Evolutionary conservation across 345 rosid genomes (phyloP).

Genomic region (Gynandropsis gynandra): DNA sequence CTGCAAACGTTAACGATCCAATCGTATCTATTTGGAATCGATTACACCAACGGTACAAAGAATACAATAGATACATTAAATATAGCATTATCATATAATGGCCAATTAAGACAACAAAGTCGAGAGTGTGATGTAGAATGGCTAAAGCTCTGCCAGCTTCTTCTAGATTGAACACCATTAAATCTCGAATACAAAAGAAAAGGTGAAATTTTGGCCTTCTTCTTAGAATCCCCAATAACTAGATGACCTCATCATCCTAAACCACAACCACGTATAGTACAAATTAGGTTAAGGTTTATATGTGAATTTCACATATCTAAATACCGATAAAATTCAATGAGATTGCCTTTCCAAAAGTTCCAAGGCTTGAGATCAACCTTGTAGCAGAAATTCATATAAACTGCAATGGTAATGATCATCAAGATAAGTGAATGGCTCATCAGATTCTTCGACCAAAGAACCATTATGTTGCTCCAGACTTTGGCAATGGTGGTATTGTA

Average conservation of each 20-base stretch:
- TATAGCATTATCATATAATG: too few relatives aligned
- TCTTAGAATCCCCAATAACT: conserved; percentile 83
- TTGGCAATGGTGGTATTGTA: conserved; percentile 60
- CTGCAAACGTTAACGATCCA: neutral
- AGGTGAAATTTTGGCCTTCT: too few relatives aligned
- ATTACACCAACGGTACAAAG: too few relatives aligned
- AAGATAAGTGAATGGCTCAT: conserved; percentile 64
- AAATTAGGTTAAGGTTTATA: conserved; percentile 72
- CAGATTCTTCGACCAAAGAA: conserved; percentile 66
- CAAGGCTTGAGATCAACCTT: conserved; percentile 85
- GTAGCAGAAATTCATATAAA: conserved; percentile 40
- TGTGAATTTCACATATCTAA: conserved; percentile 71
- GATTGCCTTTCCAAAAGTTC: conserved; percentile 73
- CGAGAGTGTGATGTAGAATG: too few relatives aligned
- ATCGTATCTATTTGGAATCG: too few relatives aligned
- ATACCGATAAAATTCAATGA: conserved; percentile 69
- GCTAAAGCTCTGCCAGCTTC: too few relatives aligned
- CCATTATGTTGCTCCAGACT: conserved; percentile 50
- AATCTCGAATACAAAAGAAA: too few relatives aligned
- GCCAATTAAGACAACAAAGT: too few relatives aligned
- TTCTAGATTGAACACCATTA: conserved; percentile 64
- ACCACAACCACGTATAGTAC: conserved; percentile 86
- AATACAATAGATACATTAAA: too few relatives aligned
- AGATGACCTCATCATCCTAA: conserved; percentile 59
- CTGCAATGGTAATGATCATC: conserved; percentile 48